Evolutionary conservation across 2,329 filamentous ascomycete species (phyloP).

Genomic region (Aureobasidium uvarum): DNA sequence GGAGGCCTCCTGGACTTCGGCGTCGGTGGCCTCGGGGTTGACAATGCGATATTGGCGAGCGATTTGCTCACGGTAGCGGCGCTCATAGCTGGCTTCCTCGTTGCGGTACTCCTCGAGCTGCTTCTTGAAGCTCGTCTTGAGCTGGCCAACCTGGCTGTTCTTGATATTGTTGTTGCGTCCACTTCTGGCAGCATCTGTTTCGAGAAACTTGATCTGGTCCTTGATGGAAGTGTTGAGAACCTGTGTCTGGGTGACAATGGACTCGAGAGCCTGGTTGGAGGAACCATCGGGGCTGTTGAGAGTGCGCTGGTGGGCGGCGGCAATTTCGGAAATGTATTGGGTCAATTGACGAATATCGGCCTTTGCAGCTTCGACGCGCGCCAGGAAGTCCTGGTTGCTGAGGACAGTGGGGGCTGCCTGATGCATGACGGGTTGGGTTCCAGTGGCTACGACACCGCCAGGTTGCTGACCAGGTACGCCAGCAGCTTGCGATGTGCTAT

Average conservation of each 20-base stretch:
- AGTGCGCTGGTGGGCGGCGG: slow-evolving; percentile 67
- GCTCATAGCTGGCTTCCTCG: slow-evolving; percentile 69
- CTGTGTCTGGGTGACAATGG: slow-evolving; percentile 67
- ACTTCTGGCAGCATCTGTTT: slow-evolving; percentile 67
- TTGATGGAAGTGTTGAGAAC: slow-evolving; percentile 72
- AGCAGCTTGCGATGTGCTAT: slow-evolving; percentile 30
- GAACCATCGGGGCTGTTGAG: slow-evolving; percentile 62
- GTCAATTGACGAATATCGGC: slow-evolving; percentile 65
- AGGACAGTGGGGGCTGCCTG: slow-evolving; percentile 49
- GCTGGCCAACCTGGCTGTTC: slow-evolving; percentile 64
- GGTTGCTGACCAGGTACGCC: slow-evolving; percentile 2
- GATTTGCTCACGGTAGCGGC: slow-evolving; percentile 73
- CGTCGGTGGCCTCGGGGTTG: slow-evolving; percentile 73
- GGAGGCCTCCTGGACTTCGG: slow-evolving; percentile 66
- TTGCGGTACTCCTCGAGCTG: slow-evolving; percentile 68
- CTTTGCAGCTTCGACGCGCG: slow-evolving; percentile 64
- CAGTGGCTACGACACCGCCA: slow-evolving; percentile 19
- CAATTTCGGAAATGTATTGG: slow-evolving; percentile 66
- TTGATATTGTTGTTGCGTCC: slow-evolving; percentile 62
- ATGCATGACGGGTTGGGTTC: slow-evolving; percentile 31
- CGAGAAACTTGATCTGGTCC: slow-evolving; percentile 73
- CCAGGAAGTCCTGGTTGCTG: slow-evolving; percentile 57
- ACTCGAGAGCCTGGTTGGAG: slow-evolving; percentile 59
- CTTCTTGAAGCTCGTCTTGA: slow-evolving; percentile 70
- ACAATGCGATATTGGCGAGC: slow-evolving; percentile 77